phyloP scores from a whole-genome alignment of 148 eudicot genomes.

The Amaranthus cruentus region DNA sequence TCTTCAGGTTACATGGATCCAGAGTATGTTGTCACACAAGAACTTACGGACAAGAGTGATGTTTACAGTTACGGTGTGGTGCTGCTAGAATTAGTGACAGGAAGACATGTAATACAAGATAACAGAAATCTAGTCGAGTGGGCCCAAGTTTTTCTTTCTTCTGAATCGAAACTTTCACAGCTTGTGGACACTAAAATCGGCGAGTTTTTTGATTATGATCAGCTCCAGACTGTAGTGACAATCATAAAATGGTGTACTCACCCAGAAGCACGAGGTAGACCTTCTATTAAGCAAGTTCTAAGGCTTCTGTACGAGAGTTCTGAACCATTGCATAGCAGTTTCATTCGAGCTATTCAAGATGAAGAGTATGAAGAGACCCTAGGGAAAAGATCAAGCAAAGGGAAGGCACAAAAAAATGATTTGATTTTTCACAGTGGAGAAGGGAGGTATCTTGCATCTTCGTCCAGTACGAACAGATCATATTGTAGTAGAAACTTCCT shows the following conservation, averaged over 20 bases:
- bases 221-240: constrained; percentile 63
- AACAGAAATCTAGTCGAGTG: constrained; percentile 81
- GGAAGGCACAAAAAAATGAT: constrained; percentile 48
- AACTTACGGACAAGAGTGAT: constrained; percentile 94
- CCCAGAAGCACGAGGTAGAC: constrained; percentile 71
- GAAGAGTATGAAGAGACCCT: constrained; percentile 55
- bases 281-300: constrained; percentile 93
- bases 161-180: constrained; percentile 57
- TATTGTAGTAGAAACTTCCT: constrained; percentile 83
- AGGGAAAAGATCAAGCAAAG: constrained; percentile 53
- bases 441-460: constrained; percentile 79
- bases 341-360: constrained; percentile 61
- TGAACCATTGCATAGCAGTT: constrained; percentile 77
- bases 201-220: constrained; percentile 70
- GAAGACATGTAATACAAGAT: constrained; percentile 73
- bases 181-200: constrained; percentile 72
- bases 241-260: constrained; percentile 87
- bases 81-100: constrained; percentile 69
- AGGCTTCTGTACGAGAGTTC: constrained; percentile 87
- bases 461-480: constrained; percentile 85
- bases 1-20: constrained; percentile 94
- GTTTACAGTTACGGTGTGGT: constrained; percentile 93
- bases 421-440: constrained; percentile 56
- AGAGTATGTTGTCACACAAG: constrained; percentile 73
- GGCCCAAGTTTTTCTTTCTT: constrained; percentile 49